Conservation (phyloP, 768 basidiomycete genomes). For the Mycena latifolia region DNA sequence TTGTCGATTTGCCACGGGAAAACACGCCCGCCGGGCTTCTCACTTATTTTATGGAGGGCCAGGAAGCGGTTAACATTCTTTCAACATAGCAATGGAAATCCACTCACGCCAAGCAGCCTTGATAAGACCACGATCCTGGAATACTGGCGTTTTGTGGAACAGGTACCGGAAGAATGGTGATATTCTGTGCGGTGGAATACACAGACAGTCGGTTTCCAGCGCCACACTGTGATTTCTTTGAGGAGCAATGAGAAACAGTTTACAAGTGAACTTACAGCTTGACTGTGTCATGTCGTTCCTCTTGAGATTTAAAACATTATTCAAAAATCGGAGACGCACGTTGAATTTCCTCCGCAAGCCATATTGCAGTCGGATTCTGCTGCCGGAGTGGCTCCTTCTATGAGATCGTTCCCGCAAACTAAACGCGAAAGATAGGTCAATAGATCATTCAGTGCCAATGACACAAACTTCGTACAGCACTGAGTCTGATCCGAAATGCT, state of each 20-base stretch:
- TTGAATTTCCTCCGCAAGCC: conserved; percentile 77
- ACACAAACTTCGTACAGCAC: conserved; percentile 59
- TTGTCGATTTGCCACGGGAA: conserved; percentile 74
- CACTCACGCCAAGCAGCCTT: conserved; percentile 72
- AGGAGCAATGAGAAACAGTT: conserved; percentile 54
- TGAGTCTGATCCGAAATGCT: conserved; percentile 34
- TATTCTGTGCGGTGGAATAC: conserved; percentile 61
- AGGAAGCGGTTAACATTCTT: neutral
- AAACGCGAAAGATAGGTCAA: conserved; percentile 30
- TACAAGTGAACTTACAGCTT: conserved; percentile 3
- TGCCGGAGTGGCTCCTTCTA: conserved; percentile 68
- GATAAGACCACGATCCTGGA: conserved; percentile 73
- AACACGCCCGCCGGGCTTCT: conserved; percentile 56
- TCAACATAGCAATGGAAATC: neutral
- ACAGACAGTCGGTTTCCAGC: conserved; percentile 80
- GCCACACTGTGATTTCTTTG: conserved; percentile 61
- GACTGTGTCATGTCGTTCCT: conserved; percentile 17
- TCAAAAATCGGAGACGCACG: conserved; percentile 54
- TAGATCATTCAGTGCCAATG: neutral
- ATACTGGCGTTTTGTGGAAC: conserved; percentile 65
- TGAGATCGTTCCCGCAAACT: conserved; percentile 81
- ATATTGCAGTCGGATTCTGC: conserved; percentile 72
- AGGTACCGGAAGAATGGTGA: conserved; percentile 73
- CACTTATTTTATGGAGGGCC: conserved; percentile 50
- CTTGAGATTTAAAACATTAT: conserved; percentile 9